phyloP scores from a whole-genome alignment of 148 eudicot genomes.

The Euryodendron excelsum region DNA sequence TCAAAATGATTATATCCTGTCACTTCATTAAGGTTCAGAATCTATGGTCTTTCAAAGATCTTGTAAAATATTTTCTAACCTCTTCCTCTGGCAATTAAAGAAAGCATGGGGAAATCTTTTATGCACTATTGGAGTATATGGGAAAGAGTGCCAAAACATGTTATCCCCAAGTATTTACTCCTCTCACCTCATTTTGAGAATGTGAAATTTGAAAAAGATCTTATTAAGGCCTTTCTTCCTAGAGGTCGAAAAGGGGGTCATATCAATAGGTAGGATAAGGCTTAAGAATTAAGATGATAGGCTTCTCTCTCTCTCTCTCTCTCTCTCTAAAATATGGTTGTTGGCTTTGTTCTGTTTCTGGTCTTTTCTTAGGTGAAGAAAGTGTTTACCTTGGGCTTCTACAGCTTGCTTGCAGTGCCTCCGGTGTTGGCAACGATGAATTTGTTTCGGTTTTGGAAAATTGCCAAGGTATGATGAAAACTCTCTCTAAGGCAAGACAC shows the following conservation, averaged over 20 bases:
- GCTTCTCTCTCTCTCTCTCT: no score
- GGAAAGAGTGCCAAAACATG: neutral
- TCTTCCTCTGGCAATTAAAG: no score
- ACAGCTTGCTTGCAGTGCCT: constrained; percentile 46
- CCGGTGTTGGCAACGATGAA: constrained; percentile 59
- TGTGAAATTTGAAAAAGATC: neutral
- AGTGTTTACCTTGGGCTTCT: constrained; percentile 53
- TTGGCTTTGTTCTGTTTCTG: neutral
- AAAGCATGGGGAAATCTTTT: neutral
- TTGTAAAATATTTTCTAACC: neutral
- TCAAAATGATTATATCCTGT: neutral
- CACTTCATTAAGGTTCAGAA: no score
- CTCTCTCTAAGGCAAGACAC: constrained; percentile 57
- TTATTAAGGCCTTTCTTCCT: neutral
- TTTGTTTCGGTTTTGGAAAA: constrained; percentile 82
- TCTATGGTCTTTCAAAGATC: no score
- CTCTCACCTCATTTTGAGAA: no score
- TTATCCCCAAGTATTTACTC: no score
- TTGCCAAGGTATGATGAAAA: constrained; percentile 83
- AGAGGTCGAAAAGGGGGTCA: neutral
- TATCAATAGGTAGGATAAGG: neutral
- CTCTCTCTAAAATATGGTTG: neutral
- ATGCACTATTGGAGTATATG: neutral
- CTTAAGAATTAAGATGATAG: neutral
- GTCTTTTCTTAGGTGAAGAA: constrained; percentile 53